Evolutionary conservation across 2,329 filamentous ascomycete species (phyloP).

Genomic region (Alternaria ethzedia): DNA sequence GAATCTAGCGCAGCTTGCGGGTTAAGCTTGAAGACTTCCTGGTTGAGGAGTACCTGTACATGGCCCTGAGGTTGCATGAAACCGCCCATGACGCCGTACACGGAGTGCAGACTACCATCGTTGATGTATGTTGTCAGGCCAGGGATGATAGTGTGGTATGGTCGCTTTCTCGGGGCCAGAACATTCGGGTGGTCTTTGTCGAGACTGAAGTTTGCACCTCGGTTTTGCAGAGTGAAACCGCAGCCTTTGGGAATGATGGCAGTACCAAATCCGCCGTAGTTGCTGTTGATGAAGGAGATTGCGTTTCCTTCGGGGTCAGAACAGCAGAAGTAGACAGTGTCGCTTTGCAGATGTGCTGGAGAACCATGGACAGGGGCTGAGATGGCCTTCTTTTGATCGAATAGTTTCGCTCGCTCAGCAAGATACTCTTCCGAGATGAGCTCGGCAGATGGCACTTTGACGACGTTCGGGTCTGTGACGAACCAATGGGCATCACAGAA

Average conservation of each 20-base stretch:
- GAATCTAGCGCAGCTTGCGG: constrained; percentile 91
- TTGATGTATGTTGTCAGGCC: constrained; percentile 80
- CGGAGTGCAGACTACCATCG: constrained; percentile 78
- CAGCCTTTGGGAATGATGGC: constrained; percentile 83
- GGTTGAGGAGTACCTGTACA: constrained; percentile 89
- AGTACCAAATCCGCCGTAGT: constrained; percentile 88
- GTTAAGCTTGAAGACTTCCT: constrained; percentile 79
- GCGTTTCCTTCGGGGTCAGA: constrained; percentile 85
- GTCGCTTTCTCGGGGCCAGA: constrained; percentile 80
- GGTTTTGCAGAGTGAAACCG: constrained; percentile 94
- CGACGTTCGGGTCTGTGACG: constrained; percentile 80
- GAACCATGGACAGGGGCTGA: constrained; percentile 70
- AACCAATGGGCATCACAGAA: constrained; percentile 93
- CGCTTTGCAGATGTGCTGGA: constrained; percentile 79
- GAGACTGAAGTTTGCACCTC: constrained; percentile 85
- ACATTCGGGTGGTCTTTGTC: constrained; percentile 76
- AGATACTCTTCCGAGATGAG: constrained; percentile 79
- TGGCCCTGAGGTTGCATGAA: constrained; percentile 99
- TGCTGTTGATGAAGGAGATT: constrained; percentile 95
- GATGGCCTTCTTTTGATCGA: constrained; percentile 60
- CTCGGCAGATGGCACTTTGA: constrained; percentile 70
- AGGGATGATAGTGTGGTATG: constrained; percentile 98
- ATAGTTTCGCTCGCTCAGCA: constrained; percentile 69
- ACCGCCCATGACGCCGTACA: constrained; percentile 96
- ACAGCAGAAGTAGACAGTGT: constrained; percentile 93